Evolutionary conservation across 2,329 filamentous ascomycete genomes (phyloP), one percentile per base, ranked within the genome.

Genomic region (Paecilomyces niveus): DNA sequence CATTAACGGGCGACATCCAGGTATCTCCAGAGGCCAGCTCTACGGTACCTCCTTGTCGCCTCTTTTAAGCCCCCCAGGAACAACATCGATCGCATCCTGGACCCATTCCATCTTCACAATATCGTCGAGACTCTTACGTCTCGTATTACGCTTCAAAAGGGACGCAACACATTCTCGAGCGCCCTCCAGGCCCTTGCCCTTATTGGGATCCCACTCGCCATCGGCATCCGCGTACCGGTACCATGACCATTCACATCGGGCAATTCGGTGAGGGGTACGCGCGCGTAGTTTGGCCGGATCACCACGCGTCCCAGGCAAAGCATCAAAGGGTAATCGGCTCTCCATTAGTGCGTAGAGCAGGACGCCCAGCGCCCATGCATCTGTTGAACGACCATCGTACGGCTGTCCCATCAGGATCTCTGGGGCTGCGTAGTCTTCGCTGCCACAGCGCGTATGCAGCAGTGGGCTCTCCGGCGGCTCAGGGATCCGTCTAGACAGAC

Each of bases 231-330:
- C 91, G 70, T 89, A 96, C 60, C 89, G 85, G 61, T 91, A 86
- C 94, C 94, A 99, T 54, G 89, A 86, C 94, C 94, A 99, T 70
- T 99, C 94, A 55, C 92, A 90, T 35, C 94, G 83, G 1, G 94
- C 94, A 61, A 99, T 97, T n/a, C 92, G 87, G 71, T 99, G 94
- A 56, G 89, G 93, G 0, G 90, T 93, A 57, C 90, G 82, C 65
- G 89, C 92, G 66, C 89, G 81, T 83, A 90, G 88, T 65, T 88
- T 85, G 63, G 88, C 83, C 26, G 85, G 85, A 66, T 92, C 90
- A 54, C 86, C 88, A 35, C 75, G 68, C 66, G 90, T 89, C 15
- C 89, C 88, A 0, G 93, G 92, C 4, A 89, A 84, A 0, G 92
- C 90, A 70, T 99, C 94, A 66, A 99, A 99, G 0, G 94, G 94